Conservation (phyloP, 176 grass and related monocot genomes). For the Puya raimondii region DNA sequence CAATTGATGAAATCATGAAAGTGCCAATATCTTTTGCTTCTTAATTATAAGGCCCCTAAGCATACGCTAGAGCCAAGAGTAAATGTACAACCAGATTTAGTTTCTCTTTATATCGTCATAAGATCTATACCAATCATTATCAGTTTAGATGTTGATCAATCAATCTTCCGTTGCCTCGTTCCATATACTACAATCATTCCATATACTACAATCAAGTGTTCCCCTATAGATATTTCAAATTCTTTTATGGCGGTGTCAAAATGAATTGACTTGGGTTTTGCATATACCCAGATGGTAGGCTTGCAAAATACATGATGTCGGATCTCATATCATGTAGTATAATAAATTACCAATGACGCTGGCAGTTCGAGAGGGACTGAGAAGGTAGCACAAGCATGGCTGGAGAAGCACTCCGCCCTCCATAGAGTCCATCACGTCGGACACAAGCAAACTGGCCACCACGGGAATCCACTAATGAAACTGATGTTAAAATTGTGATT, state of each 20-base stretch:
- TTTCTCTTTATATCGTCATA: slow-evolving; percentile 5
- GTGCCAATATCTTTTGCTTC: background rate
- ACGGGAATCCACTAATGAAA: no score
- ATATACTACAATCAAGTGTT: background rate
- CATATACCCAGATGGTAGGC: background rate
- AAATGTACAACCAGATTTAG: slow-evolving; percentile 4
- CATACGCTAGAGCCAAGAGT: background rate
- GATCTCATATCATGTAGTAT: no score
- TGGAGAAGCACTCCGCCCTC: no score
- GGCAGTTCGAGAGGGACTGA: no score
- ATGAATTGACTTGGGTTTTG: background rate
- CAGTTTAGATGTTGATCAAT: background rate
- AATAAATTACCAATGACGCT: no score
- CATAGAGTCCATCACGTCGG: no score
- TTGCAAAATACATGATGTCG: no score
- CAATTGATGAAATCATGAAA: background rate
- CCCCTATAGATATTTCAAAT: background rate
- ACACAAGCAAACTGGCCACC: no score
- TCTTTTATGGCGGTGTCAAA: slow-evolving; percentile 7
- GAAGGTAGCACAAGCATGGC: no score
- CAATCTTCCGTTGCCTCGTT: no score
- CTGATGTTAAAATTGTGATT: no score
- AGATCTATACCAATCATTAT: slow-evolving; percentile 7
- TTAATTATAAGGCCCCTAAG: background rate
- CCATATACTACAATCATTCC: no score